Conservation (phyloP, 2,329 filamentous ascomycete genomes). For the Epichloe elymi region DNA sequence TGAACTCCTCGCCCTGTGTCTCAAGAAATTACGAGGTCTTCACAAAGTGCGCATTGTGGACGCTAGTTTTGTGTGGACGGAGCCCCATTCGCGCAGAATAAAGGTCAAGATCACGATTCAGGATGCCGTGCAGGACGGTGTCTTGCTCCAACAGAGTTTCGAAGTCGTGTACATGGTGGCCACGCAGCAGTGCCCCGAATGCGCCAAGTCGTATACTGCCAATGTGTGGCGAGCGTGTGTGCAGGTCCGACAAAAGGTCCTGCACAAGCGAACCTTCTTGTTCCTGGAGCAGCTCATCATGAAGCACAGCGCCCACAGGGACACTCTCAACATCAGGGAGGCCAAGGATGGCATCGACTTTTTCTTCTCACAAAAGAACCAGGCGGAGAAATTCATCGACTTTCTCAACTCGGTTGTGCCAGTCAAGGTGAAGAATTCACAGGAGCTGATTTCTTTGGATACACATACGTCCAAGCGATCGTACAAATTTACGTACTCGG, state of each 20-base stretch:
- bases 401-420: slow-evolving; percentile 76
- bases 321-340: slow-evolving; percentile 97
- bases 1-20: slow-evolving; percentile 82
- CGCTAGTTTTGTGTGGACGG: slow-evolving; percentile 94
- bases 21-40: slow-evolving; percentile 75
- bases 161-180: slow-evolving; percentile 88
- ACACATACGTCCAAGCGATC: slow-evolving; percentile 80
- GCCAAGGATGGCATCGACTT: slow-evolving; percentile 93
- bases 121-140: slow-evolving; percentile 47
- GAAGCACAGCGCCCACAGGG: slow-evolving; percentile 80
- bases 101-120: slow-evolving; percentile 96
- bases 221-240: slow-evolving; percentile 91
- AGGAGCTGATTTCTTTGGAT: slow-evolving; percentile 88
- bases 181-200: slow-evolving; percentile 89
- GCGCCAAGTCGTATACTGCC: slow-evolving; percentile 88
- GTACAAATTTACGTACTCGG: slow-evolving; percentile 89
- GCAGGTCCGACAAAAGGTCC: slow-evolving; percentile 92
- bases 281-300: slow-evolving; percentile 86
- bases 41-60: slow-evolving; percentile 90
- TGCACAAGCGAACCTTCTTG: slow-evolving; percentile 69
- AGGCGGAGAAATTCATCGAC: slow-evolving; percentile 85
- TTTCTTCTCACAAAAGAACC: slow-evolving; percentile 79
- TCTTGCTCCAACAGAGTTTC: slow-evolving; percentile 79
- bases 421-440: slow-evolving; percentile 57
- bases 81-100: slow-evolving; percentile 84